phyloP scores from a whole-genome alignment of 805 yeast species.

The Schizosaccharomyces octosporus region DNA sequence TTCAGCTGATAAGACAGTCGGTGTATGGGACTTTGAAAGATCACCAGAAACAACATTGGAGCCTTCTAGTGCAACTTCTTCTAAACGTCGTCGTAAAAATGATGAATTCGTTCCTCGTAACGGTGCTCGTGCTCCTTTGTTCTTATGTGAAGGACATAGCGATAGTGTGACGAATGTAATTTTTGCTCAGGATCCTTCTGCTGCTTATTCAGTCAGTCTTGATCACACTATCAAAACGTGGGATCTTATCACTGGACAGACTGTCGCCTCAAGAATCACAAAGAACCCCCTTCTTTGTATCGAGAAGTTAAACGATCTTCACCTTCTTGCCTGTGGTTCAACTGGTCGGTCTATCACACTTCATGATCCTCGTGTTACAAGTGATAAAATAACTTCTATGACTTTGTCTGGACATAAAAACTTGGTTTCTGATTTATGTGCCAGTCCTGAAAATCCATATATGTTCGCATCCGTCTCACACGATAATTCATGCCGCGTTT shows the following conservation, averaged over 20 bases:
- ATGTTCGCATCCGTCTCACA: conserved; percentile 82
- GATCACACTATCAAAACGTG: conserved; percentile 90
- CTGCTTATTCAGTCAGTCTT: conserved; percentile 82
- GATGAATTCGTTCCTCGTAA: conserved; percentile 47
- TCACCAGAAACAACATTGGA: conserved; percentile 33
- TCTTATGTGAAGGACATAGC: conserved; percentile 54
- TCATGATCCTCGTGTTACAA: conserved; percentile 61
- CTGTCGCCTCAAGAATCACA: conserved; percentile 71
- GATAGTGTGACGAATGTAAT: conserved; percentile 72
- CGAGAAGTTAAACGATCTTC: conserved; percentile 36
- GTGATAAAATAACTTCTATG: conserved; percentile 28
- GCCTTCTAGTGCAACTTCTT: conserved; percentile 19
- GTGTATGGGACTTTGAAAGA: conserved; percentile 72
- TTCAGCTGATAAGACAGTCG: conserved; percentile 54
- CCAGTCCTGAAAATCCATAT: conserved; percentile 54
- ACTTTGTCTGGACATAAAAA: conserved; percentile 77
- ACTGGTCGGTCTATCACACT: conserved; percentile 90
- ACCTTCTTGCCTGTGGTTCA: conserved; percentile 75
- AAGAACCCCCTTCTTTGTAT: conserved; percentile 64
- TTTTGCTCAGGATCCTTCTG: conserved; percentile 55
- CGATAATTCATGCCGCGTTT: conserved; percentile 81
- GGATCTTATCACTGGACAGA: conserved; percentile 72
- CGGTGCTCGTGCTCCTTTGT: conserved; percentile 56
- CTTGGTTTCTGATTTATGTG: conserved; percentile 59
- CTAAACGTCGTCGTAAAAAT: conserved; percentile 70